Evolutionary conservation across 2,329 filamentous ascomycete genomes (phyloP).

Genomic region (Beauveria sp.): DNA sequence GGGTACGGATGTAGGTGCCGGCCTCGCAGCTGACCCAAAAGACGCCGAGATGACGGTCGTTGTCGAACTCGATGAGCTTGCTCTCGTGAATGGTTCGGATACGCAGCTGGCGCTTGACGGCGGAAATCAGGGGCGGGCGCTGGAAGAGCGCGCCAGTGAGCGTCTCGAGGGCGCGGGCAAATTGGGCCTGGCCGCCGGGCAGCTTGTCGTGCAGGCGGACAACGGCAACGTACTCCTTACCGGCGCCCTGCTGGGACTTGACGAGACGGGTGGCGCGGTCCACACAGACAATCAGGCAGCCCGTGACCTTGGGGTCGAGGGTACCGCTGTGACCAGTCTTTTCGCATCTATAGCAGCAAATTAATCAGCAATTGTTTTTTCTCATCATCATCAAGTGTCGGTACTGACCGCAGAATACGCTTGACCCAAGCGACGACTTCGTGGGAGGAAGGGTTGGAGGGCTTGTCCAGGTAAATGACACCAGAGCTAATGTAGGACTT

Average conservation of each 20-base stretch:
- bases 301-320: slow-evolving; percentile 95
- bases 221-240: slow-evolving; percentile 98
- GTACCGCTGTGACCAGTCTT: slow-evolving; percentile 98
- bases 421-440: slow-evolving; percentile 99
- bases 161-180: slow-evolving; percentile 88
- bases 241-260: slow-evolving; percentile 97
- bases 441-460: slow-evolving; percentile 94
- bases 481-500: slow-evolving; percentile 96
- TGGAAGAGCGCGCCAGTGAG: slow-evolving; percentile 90
- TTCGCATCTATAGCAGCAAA: slow-evolving; percentile 41
- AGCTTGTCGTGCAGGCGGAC: slow-evolving; percentile 94
- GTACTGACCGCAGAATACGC: slow-evolving; percentile 75
- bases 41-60: slow-evolving; percentile 91
- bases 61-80: slow-evolving; percentile 96
- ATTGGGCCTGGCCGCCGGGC: slow-evolving; percentile 85
- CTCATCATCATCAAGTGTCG: neutral
- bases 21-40: slow-evolving; percentile 99
- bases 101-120: slow-evolving; percentile 96
- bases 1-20: slow-evolving; percentile 96
- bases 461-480: slow-evolving; percentile 84
- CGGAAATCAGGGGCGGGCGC: slow-evolving; percentile 91
- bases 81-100: slow-evolving; percentile 97
- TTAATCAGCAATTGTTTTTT: neutral
- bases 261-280: slow-evolving; percentile 95
- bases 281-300: slow-evolving; percentile 89